A percentile compares a stretch with the other conserved stretches of the same genome.
Conservation (phyloP, 352 stramenopile species). For the Thalassiosira exigua region DNA sequence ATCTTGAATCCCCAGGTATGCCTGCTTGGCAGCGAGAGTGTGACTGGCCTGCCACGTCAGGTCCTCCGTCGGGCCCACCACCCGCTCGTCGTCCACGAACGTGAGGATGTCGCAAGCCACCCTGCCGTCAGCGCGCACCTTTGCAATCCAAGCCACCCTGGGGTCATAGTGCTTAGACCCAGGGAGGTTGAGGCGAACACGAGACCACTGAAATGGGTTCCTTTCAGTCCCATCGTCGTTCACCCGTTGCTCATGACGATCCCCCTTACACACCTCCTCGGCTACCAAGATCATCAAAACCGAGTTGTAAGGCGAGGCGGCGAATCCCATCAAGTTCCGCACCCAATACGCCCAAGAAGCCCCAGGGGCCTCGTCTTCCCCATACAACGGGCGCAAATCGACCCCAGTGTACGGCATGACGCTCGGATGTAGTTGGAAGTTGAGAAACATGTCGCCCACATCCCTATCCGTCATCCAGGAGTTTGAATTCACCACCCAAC, state of each 20-base stretch:
- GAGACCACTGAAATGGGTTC: conserved; percentile 57
- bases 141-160: conserved; percentile 41
- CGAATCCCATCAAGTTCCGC: conserved; percentile 57
- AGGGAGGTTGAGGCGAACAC: conserved; percentile 52
- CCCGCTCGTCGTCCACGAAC: conserved; percentile 61
- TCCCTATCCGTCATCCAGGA: conserved; percentile 60
- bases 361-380: not conserved
- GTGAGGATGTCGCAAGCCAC: conserved; percentile 49
- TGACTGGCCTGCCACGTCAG: conserved; percentile 11
- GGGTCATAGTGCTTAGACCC: conserved; percentile 45
- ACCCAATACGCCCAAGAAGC: conserved; percentile 38
- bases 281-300: conserved; percentile 28
- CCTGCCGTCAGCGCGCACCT: conserved; percentile 16
- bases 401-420: conserved; percentile 32
- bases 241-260: conserved; percentile 13
- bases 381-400: conserved; percentile 26
- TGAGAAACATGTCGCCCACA: conserved; percentile 73
- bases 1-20: conserved; percentile 61
- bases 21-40: conserved; percentile 12
- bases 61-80: not conserved
- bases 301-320: conserved; percentile 54
- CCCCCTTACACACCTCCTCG: conserved; percentile 47
- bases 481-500: conserved; percentile 28
- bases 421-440: conserved; percentile 55
- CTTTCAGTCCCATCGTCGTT: not conserved